phyloP scores from a whole-genome alignment of 2,329 filamentous ascomycete genomes.

The Penicillium digitatum region DNA sequence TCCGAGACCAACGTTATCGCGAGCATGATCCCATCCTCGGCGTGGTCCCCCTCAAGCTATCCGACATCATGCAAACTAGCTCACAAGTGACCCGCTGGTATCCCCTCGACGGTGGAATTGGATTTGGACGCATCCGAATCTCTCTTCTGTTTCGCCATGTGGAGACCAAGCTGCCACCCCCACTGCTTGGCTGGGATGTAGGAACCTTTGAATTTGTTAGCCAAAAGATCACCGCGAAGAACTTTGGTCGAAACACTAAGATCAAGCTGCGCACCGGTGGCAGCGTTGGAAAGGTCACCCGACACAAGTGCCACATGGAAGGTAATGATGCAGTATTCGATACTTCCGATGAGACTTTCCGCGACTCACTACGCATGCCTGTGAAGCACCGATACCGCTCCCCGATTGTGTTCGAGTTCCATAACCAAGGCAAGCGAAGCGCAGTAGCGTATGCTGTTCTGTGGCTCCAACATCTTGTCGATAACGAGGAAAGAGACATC shows the following conservation, averaged over 20 bases:
- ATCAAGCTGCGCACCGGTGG: constrained; percentile 80
- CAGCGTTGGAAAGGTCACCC: constrained; percentile 66
- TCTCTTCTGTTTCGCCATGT: constrained; percentile 86
- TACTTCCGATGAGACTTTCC: constrained; percentile 48
- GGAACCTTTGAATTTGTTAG: constrained; percentile 87
- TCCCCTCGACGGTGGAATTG: constrained; percentile 89
- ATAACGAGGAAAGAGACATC: constrained; percentile 71
- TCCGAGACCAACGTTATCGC: constrained; percentile 81
- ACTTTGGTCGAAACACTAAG: constrained; percentile 61
- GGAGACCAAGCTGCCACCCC: constrained; percentile 77
- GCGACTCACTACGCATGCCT: constrained; percentile 66
- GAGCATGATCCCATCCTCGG: constrained; percentile 94
- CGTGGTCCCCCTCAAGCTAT: constrained; percentile 81
- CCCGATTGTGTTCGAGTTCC: constrained; percentile 84
- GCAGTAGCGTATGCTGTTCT: constrained; percentile 72
- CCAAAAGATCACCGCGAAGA: constrained; percentile 61
- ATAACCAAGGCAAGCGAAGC: constrained; percentile 63
- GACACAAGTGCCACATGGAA: constrained; percentile 57
- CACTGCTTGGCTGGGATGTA: constrained; percentile 88
- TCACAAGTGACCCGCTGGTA: constrained; percentile 91
- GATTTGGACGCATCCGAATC: constrained; percentile 84
- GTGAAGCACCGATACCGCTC: constrained; percentile 88
- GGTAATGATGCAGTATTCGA: constrained; percentile 62
- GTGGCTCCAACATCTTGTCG: constrained; percentile 81
- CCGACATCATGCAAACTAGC: constrained; percentile 79